Evolutionary conservation across 257 asterid genomes (phyloP).

Genomic region (Solanum chiquidenum): DNA sequence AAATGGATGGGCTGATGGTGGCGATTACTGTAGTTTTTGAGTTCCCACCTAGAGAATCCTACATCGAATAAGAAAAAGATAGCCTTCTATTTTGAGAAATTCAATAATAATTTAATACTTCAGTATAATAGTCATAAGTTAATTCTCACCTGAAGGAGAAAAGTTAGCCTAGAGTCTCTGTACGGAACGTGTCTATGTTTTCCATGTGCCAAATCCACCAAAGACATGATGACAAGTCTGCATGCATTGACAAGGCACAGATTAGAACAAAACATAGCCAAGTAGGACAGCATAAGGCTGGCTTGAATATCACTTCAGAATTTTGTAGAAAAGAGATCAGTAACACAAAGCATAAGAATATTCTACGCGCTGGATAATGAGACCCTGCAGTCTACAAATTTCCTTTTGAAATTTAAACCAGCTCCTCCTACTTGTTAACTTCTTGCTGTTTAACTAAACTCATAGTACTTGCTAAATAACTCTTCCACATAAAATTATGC

Average conservation of each 20-base stretch:
- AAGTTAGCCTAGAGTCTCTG: conserved; percentile 82
- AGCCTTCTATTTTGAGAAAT: background rate
- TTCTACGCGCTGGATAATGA: background rate
- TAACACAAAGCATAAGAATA: background rate
- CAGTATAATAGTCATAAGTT: background rate
- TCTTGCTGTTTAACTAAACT: background rate
- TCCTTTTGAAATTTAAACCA: background rate
- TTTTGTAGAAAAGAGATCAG: background rate
- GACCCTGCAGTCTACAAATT: background rate
- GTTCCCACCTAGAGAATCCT: conserved; percentile 94
- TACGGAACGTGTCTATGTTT: conserved; percentile 80
- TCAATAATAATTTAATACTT: background rate
- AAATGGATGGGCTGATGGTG: conserved; percentile 71
- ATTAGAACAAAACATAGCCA: background rate
- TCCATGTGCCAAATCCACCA: conserved; percentile 83
- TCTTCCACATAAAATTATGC: background rate
- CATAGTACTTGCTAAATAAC: background rate
- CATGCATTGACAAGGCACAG: conserved; percentile 7
- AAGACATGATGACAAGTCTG: conserved; percentile 76
- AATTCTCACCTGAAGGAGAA: conserved; percentile 78
- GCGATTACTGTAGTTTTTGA: conserved; percentile 82
- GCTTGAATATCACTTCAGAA: background rate
- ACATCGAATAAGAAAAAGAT: conserved; percentile 13
- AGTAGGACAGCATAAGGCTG: background rate
- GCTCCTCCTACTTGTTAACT: background rate